phyloP scores from a whole-genome alignment of 306 rosid genomes.

The Cicer cuneatum region DNA sequence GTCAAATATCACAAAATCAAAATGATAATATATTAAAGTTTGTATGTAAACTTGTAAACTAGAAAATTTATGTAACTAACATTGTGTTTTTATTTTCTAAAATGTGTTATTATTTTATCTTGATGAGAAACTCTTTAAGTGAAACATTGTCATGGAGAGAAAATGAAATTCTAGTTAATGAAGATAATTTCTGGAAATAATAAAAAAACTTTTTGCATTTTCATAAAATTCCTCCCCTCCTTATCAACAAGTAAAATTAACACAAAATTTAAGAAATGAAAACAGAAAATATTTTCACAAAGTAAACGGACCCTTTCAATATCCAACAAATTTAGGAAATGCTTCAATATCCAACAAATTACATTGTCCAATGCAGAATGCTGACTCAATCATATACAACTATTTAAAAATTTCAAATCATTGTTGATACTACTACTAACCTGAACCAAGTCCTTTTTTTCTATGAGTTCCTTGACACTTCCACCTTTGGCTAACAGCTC shows the following conservation, averaged over 20 bases:
- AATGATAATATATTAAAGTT: conserved; percentile 17
- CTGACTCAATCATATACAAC: conserved; percentile 11
- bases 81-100: too few species aligned
- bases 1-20: conserved; percentile 18
- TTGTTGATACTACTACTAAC: conserved; percentile 50
- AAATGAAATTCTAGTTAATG: too few species aligned
- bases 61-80: not conserved
- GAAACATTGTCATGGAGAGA: too few species aligned
- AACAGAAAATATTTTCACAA: too few species aligned
- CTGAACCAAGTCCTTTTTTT: conserved; percentile 92
- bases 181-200: too few species aligned
- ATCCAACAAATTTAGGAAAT: not conserved
- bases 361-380: conserved; percentile 3
- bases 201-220: too few species aligned
- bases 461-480: conserved; percentile 77
- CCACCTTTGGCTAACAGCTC: conserved; percentile 93
- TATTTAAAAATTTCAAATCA: not conserved
- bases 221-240: too few species aligned
- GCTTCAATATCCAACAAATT: not conserved
- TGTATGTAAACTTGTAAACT: not conserved
- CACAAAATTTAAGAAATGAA: too few species aligned
- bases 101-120: too few species aligned
- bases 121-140: too few species aligned
- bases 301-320: too few species aligned
- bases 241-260: too few species aligned